phyloP scores from a whole-genome alignment of 2,329 filamentous ascomycete species.

The Ampelomyces quisqualis region DNA sequence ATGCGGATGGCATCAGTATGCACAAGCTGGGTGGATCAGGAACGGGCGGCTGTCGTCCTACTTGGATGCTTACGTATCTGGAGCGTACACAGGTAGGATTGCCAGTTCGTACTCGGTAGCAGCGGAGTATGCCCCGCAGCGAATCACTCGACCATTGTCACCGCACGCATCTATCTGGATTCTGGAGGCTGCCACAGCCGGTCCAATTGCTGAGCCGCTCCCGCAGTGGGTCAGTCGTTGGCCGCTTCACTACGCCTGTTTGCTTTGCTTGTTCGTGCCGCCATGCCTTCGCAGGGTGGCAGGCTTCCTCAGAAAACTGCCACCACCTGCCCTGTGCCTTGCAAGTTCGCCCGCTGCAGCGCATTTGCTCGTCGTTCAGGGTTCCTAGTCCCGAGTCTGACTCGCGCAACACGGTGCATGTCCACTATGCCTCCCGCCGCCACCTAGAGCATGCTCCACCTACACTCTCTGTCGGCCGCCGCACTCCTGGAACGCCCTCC shows the following conservation, averaged over 20 bases:
- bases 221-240: constrained; percentile 5
- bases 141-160: constrained; percentile 20
- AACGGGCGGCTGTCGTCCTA: constrained; percentile 11
- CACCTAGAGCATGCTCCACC: background rate
- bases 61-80: no score
- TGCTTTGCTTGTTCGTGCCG: constrained; percentile 8
- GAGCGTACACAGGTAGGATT: constrained; percentile 3
- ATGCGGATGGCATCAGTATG: no score
- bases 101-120: constrained; percentile 17
- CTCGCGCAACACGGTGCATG: constrained; percentile 13
- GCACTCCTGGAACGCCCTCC: constrained; percentile 2
- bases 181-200: no score
- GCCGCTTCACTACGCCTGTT: constrained; percentile 6
- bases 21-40: background rate
- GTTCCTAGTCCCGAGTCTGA: no score
- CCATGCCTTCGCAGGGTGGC: constrained; percentile 29
- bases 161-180: no score
- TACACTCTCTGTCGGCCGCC: constrained; percentile 3
- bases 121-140: constrained; percentile 19
- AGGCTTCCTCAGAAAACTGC: no score
- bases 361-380: no score
- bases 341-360: no score
- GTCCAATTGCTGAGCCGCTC: constrained; percentile 2
- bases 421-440: background rate
- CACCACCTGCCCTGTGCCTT: no score